phyloP scores from a whole-genome alignment of 768 basidiomycete genomes.

The Podaxis rugospora region DNA sequence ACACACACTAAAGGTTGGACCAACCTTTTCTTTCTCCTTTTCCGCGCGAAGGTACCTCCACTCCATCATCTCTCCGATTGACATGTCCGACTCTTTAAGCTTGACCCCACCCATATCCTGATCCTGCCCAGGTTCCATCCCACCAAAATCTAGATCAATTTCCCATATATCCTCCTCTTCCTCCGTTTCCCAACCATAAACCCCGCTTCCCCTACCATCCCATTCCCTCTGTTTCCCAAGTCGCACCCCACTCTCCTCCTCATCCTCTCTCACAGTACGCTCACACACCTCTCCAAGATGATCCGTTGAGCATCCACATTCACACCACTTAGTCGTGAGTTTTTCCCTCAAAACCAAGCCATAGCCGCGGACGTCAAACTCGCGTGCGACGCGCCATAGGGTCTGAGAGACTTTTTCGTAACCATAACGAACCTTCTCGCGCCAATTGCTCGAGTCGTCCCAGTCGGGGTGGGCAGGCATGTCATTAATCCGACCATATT shows the following conservation, averaged over 20 bases:
- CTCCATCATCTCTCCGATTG: constrained; percentile 71
- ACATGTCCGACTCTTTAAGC: constrained; percentile 49
- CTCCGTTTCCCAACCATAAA: constrained; percentile 70
- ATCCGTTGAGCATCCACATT: constrained; percentile 77
- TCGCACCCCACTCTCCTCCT: constrained; percentile 51
- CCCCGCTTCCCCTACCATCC: constrained; percentile 72
- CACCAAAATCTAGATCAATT: constrained; percentile 61
- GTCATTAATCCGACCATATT: constrained; percentile 39
- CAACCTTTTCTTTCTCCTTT: constrained; percentile 64
- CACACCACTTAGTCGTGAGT: constrained; percentile 72
- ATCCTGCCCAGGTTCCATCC: background rate
- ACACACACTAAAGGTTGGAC: constrained; percentile 12
- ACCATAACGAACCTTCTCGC: constrained; percentile 52
- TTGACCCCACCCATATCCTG: constrained; percentile 44
- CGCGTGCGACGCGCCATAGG: constrained; percentile 65
- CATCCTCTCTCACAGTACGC: constrained; percentile 65
- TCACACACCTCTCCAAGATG: constrained; percentile 77
- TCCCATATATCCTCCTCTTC: constrained; percentile 80
- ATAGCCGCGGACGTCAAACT: constrained; percentile 72
- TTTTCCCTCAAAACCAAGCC: constrained; percentile 68
- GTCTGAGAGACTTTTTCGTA: constrained; percentile 63
- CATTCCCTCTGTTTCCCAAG: constrained; percentile 70
- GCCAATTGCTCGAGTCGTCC: constrained; percentile 47
- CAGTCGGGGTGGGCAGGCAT: constrained; percentile 36
- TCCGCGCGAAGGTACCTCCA: constrained; percentile 69